A percentile compares a stretch with the other conserved stretches of the same genome.
These are phyloP conservation scores for Colletotrichum abscissum DNA, from an alignment of 2,329 filamentous ascomycete genomes.

Conservation along the genomic window DNA sequence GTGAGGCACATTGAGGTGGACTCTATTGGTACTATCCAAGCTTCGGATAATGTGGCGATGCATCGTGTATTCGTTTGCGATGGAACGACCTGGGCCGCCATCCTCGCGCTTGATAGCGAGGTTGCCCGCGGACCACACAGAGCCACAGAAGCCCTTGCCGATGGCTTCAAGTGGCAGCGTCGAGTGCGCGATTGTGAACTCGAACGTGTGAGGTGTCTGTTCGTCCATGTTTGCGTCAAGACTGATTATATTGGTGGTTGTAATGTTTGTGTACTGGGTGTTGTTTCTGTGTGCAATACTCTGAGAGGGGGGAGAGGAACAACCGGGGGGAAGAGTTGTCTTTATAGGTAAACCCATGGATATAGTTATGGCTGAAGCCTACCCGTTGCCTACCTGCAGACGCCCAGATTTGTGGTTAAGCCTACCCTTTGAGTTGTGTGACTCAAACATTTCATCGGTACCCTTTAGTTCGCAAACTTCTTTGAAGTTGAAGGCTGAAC, in stretches of 20 bases:
- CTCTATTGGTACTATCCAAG: not conserved
- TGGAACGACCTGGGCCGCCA: slow-evolving; percentile 28
- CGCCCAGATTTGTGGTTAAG: not conserved
- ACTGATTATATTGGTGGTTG: not conserved
- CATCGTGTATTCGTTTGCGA: slow-evolving; percentile 35
- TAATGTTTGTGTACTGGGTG: not conserved
- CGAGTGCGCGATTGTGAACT: not conserved
- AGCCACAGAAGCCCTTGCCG: slow-evolving; percentile 24
- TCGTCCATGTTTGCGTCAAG: not conserved
- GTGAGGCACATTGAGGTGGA: slow-evolving; percentile 1
- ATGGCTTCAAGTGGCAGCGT: not conserved
- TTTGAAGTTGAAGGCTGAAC: no score
- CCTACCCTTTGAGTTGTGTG: not conserved
- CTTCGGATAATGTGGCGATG: slow-evolving; percentile 15
- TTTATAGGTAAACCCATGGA: not conserved
- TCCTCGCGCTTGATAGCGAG: slow-evolving; percentile 37
- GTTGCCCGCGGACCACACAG: slow-evolving; percentile 7
- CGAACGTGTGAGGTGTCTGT: not conserved
- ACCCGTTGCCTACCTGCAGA: not conserved
- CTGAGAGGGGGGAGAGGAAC: not conserved
- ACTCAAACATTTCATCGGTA: not conserved
- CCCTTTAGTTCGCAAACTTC: not conserved
- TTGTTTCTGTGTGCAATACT: not conserved
- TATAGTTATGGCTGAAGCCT: not conserved
- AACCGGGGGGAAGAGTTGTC: not conserved